Evolutionary conservation across 2,329 filamentous ascomycete genomes (phyloP).

Genomic region (Camptophora hylomeconis): DNA sequence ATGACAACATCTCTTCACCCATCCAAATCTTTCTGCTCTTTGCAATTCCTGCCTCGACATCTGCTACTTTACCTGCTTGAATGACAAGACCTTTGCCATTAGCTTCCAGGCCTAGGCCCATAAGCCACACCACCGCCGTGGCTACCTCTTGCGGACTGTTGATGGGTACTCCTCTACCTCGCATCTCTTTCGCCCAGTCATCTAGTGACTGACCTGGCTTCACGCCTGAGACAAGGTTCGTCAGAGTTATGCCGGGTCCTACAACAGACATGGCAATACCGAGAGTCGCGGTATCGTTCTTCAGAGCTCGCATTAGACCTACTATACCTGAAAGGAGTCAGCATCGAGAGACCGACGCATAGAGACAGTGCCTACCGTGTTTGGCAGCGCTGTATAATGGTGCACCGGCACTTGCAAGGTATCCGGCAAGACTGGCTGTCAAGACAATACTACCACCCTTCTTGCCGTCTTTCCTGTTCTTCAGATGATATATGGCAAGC

Average conservation of each 20-base stretch:
- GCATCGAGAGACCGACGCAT: neutral
- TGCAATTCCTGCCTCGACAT: constrained; percentile 35
- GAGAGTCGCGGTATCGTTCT: constrained; percentile 34
- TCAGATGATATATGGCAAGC: constrained; percentile 34
- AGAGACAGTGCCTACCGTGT: constrained; percentile 24
- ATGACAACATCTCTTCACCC: constrained; percentile 36
- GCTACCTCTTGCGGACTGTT: constrained; percentile 34
- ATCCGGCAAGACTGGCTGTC: constrained; percentile 37
- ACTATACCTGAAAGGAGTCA: constrained; percentile 25
- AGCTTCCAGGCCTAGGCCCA: constrained; percentile 29
- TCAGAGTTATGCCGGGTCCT: constrained; percentile 37
- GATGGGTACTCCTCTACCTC: constrained; percentile 31
- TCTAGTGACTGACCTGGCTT: constrained; percentile 22
- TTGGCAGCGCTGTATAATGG: constrained; percentile 38
- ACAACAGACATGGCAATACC: constrained; percentile 34
- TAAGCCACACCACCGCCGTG: constrained; percentile 31
- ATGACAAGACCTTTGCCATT: constrained; percentile 36
- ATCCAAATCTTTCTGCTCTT: constrained; percentile 34
- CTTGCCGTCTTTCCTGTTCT: constrained; percentile 24
- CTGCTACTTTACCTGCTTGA: constrained; percentile 29
- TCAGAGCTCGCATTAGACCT: constrained; percentile 37
- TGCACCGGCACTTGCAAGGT: constrained; percentile 34
- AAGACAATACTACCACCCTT: constrained; percentile 33
- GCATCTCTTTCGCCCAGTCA: constrained; percentile 32
- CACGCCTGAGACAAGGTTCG: constrained; percentile 28